Evolutionary conservation across 768 basidiomycete species (phyloP).

Genomic region (Mycena venus): DNA sequence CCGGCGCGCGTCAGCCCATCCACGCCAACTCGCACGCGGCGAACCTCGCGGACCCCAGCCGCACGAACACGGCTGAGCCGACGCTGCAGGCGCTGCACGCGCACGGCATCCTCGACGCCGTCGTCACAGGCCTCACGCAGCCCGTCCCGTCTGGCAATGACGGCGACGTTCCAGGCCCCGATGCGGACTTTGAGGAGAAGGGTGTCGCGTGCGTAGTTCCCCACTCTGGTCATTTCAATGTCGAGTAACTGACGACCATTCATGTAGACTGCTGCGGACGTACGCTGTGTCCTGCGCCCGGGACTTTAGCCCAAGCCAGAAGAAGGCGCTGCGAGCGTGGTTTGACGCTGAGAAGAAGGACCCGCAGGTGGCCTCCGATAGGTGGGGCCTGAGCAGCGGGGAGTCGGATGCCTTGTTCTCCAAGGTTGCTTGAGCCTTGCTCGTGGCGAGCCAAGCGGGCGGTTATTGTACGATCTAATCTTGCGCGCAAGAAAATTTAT

Average conservation of each 20-base stretch:
- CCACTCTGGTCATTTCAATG: not conserved
- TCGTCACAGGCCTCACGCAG: slow-evolving; percentile 65
- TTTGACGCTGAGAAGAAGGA: slow-evolving; percentile 36
- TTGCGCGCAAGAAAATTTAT: too few relatives aligned
- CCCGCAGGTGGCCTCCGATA: slow-evolving; percentile 4
- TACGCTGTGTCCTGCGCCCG: slow-evolving; percentile 60
- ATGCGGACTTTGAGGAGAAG: slow-evolving; percentile 78
- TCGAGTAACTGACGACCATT: not conserved
- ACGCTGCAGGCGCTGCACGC: slow-evolving; percentile 63
- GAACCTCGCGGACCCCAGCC: slow-evolving; percentile 68
- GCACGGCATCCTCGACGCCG: slow-evolving; percentile 59
- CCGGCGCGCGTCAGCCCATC: slow-evolving; percentile 49
- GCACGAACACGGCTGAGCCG: slow-evolving; percentile 62
- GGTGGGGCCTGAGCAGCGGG: slow-evolving; percentile 29
- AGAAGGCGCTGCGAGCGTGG: slow-evolving; percentile 41
- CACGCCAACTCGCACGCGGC: slow-evolving; percentile 82
- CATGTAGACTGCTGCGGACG: slow-evolving; percentile 65
- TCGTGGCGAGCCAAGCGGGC: too few relatives aligned
- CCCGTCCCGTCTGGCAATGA: slow-evolving; percentile 78
- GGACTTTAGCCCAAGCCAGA: slow-evolving; percentile 45
- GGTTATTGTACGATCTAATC: too few relatives aligned
- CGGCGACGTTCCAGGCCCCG: slow-evolving; percentile 70
- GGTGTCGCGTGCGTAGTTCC: slow-evolving; percentile 58
- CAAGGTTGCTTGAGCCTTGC: too few relatives aligned
- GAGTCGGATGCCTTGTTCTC: slow-evolving; percentile 20